phyloP scores from a whole-genome alignment of 345 rosid species.

The Ceriops decandra region DNA sequence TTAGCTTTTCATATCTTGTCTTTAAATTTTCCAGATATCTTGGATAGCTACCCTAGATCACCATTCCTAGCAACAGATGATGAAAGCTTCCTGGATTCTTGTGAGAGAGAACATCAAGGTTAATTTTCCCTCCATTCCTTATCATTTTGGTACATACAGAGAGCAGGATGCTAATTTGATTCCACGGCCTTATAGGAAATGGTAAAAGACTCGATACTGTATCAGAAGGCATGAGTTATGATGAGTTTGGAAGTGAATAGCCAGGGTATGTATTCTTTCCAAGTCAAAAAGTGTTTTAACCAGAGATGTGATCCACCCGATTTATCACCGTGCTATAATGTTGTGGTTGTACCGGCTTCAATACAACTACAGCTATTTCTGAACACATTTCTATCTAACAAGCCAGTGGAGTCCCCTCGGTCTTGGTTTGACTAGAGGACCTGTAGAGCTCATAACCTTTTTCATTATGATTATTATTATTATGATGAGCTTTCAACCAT shows the following conservation, averaged over 20 bases:
- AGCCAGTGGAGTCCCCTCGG: too few relatives aligned
- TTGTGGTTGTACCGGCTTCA: too few relatives aligned
- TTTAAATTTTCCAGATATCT: slow-evolving; percentile 52
- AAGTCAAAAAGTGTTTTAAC: too few relatives aligned
- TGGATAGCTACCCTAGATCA: slow-evolving; percentile 80
- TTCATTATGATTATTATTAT: too few relatives aligned
- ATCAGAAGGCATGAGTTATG: slow-evolving; percentile 87
- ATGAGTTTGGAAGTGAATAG: slow-evolving; percentile 70
- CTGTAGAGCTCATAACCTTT: too few relatives aligned
- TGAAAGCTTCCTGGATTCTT: slow-evolving; percentile 28
- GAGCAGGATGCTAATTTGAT: slow-evolving; percentile 15
- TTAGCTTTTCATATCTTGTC: not conserved
- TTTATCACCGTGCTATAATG: too few relatives aligned
- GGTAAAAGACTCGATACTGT: slow-evolving; percentile 74
- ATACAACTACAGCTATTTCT: too few relatives aligned
- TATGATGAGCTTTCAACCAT: too few relatives aligned
- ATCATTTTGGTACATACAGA: not conserved
- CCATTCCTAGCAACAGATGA: slow-evolving; percentile 59
- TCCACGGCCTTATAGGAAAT: slow-evolving; percentile 52
- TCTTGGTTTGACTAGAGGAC: too few relatives aligned
- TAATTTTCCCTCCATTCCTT: not conserved
- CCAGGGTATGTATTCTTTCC: not conserved
- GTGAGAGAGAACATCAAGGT: slow-evolving; percentile 32
- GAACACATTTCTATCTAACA: too few relatives aligned
- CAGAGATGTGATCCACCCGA: too few relatives aligned